phyloP scores from a whole-genome alignment of 352 stramenopile species.

The Globisporangium paddicum region DNA sequence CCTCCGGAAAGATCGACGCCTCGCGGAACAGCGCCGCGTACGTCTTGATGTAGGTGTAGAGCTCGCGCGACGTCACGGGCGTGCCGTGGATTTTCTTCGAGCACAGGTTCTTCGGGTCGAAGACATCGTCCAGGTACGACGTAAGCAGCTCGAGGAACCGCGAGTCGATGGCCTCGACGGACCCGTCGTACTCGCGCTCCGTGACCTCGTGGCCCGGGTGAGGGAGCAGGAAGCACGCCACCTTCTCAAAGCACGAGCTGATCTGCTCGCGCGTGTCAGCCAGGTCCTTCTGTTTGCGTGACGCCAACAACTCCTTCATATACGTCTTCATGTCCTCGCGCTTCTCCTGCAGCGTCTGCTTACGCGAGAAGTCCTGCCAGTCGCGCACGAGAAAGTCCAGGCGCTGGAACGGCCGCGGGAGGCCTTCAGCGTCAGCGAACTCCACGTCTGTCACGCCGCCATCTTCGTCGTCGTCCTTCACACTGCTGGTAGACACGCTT shows the following conservation, averaged over 20 bases:
- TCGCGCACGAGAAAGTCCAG: conserved; percentile 99
- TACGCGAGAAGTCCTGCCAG: conserved; percentile 97
- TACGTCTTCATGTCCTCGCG: conserved; percentile 94
- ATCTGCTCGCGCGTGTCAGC: conserved; percentile 96
- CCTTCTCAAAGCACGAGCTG: conserved; percentile 93
- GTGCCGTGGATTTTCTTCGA: conserved; percentile 95
- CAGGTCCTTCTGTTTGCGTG: conserved; percentile 92
- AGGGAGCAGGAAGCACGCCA: conserved; percentile 94
- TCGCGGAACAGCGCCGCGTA: conserved; percentile 96
- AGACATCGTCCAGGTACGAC: conserved; percentile 94
- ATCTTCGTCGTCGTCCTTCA: conserved; percentile 22
- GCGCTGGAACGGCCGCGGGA: conserved; percentile 93
- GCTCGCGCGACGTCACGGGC: conserved; percentile 91
- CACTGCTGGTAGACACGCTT: conserved; percentile 28
- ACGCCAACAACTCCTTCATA: conserved; percentile 89
- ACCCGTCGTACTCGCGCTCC: conserved; percentile 96
- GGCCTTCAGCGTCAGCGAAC: conserved; percentile 21
- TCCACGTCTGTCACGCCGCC: conserved; percentile 22
- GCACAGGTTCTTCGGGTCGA: conserved; percentile 80
- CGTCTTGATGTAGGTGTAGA: conserved; percentile 95
- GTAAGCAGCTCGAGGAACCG: conserved; percentile 94
- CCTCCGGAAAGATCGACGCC: conserved; percentile 95
- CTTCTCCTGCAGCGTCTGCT: conserved; percentile 85
- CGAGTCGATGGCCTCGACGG: conserved; percentile 92
- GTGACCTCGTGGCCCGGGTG: conserved; percentile 96